Evolutionary conservation across 257 asterid genomes (phyloP).

Genomic region (Nyctanthes arbortristis): DNA sequence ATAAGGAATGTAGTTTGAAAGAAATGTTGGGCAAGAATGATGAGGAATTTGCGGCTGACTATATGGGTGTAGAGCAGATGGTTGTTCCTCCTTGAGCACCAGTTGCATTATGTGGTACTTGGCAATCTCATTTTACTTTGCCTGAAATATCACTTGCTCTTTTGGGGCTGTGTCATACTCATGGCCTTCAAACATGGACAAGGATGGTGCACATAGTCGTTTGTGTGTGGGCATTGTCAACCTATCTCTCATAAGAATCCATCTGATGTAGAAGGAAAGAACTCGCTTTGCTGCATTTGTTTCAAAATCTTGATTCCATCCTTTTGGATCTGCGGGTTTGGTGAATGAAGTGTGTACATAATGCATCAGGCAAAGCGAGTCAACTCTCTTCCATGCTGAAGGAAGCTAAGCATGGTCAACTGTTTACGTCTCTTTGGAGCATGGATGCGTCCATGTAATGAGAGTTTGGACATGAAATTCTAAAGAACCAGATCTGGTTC

Average conservation of each 20-base stretch:
- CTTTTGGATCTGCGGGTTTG: too few species aligned
- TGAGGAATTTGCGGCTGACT: slow-evolving; percentile 70
- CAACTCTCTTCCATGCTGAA: too few species aligned
- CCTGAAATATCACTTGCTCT: not conserved
- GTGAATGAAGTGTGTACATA: too few species aligned
- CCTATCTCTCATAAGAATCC: not conserved
- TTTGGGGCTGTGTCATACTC: not conserved
- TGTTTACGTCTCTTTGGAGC: too few species aligned
- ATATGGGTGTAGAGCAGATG: slow-evolving; percentile 48
- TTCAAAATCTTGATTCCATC: not conserved
- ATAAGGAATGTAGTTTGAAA: slow-evolving; percentile 54
- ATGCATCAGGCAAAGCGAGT: too few species aligned
- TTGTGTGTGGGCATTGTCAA: not conserved
- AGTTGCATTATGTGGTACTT: not conserved
- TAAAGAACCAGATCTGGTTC: too few species aligned
- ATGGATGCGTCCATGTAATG: too few species aligned
- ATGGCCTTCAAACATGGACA: not conserved
- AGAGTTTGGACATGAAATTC: too few species aligned
- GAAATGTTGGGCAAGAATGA: slow-evolving; percentile 91
- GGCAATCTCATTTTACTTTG: not conserved
- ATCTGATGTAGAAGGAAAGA: not conserved
- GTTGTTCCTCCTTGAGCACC: slow-evolving; percentile 40
- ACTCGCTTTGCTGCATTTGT: not conserved
- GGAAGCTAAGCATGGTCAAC: too few species aligned
- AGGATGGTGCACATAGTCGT: not conserved